Conservation (phyloP, 2,329 filamentous ascomycete genomes). For the Epichloe sibirici region DNA sequence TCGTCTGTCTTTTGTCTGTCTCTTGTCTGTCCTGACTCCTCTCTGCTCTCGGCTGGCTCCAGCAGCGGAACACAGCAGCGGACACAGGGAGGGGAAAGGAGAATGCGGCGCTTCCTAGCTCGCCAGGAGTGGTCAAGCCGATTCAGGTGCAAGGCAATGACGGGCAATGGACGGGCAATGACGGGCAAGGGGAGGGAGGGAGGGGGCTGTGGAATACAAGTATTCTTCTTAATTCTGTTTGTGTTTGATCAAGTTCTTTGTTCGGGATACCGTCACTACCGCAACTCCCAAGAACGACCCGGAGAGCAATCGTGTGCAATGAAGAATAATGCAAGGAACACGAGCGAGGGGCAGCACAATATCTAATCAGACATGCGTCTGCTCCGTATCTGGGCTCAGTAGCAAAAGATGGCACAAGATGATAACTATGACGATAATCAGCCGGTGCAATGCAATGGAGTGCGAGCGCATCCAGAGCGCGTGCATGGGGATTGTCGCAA, state of each 20-base stretch:
- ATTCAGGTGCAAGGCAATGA: background rate
- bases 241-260: background rate
- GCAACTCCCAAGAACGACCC: background rate
- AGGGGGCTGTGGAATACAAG: too few relatives aligned
- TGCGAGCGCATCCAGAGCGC: conserved; percentile 1
- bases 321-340: background rate
- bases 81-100: background rate
- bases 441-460: conserved; percentile 1
- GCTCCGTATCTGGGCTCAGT: background rate
- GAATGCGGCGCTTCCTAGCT: background rate
- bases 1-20: too few relatives aligned
- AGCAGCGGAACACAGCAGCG: too few relatives aligned
- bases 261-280: background rate
- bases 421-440: background rate
- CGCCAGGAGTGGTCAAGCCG: background rate
- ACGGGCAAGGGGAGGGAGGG: too few relatives aligned
- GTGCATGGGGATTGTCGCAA: conserved; percentile 13
- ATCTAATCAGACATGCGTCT: conserved; percentile 8
- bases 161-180: background rate
- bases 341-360: background rate
- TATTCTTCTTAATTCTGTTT: background rate
- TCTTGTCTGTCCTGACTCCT: too few relatives aligned
- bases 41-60: too few relatives aligned
- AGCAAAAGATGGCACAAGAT: background rate
- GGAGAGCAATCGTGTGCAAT: background rate